Evolutionary conservation across 2,329 filamentous ascomycete genomes (phyloP).

Genomic region (Periconia sp.): DNA sequence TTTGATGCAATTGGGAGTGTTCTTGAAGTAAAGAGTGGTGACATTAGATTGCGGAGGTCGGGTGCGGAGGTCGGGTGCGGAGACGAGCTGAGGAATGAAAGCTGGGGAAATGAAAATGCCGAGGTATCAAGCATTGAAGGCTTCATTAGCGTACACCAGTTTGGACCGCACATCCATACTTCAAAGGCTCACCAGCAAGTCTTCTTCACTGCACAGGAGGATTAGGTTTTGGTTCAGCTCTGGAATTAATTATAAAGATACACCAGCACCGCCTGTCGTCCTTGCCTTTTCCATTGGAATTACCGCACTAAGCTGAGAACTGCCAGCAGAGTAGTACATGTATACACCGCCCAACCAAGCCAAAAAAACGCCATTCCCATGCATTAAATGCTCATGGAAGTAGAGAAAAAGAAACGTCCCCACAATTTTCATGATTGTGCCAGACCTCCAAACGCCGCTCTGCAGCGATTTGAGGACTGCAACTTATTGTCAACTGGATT

Average conservation of each 20-base stretch:
- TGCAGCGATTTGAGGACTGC: not conserved
- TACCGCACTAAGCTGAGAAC: too few relatives aligned
- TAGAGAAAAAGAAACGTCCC: not conserved
- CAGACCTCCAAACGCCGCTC: conserved; percentile 13
- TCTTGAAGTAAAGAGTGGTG: not conserved
- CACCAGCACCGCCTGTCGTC: not conserved
- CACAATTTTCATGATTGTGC: not conserved
- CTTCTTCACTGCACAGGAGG: too few relatives aligned
- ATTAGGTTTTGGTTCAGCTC: not conserved
- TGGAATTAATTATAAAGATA: not conserved
- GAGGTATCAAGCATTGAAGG: conserved; percentile 2
- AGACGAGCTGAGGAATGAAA: conserved; percentile 2
- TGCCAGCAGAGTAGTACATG: not conserved
- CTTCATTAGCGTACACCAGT: too few relatives aligned
- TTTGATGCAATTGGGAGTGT: not conserved
- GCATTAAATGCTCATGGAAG: not conserved
- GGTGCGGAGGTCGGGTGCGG: conserved; percentile 11
- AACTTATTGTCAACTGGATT: not conserved
- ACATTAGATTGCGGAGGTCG: not conserved
- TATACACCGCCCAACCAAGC: not conserved
- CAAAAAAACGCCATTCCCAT: not conserved
- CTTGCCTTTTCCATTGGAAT: not conserved
- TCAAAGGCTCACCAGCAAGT: too few relatives aligned
- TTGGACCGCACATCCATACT: too few relatives aligned
- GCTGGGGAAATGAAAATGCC: conserved; percentile 13